Evolutionary conservation across 495 filamentous ascomycete species (phyloP), one percentile per base, ranked within the genome.

Genomic region (Daldinia bambusicola): DNA sequence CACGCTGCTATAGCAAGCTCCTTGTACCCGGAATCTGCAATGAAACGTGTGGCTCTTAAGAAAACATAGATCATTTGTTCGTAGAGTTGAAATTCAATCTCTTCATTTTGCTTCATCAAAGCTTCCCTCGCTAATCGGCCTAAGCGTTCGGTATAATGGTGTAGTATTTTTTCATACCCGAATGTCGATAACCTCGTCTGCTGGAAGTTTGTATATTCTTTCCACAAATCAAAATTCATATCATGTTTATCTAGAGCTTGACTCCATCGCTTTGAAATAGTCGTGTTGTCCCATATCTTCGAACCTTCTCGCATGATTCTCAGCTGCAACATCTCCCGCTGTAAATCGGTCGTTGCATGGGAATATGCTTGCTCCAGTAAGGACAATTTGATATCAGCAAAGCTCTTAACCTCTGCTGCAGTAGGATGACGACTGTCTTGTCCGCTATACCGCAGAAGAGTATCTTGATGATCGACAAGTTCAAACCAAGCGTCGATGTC

Each of bases 351-450:
- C 2, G 50, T 70, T 13, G 85, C 82, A 58, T 89, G 86, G 37
- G 81, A 78, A 6, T 98, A 77, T 4, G 94, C 93, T 63, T 93
- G 89, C 56, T 92, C 88, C 70, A 93, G 93, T n/a, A 97, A 86
- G 0, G 89, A 90, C 2, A 97, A 68, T 67, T 91, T 94, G 38
- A 97, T 86, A 67, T 92, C 92, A 18, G 93, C 90, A 26, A 91
- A 85, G 58, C 89, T 90, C 61, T 82, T 84, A 26, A 77, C 80
- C 67, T 97, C 92, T 3, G 89, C 88, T 45, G 79, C 76, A 0
- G 87, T 90, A 9, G 86, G 76, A 20, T 81, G 75, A 45, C 79
- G 78, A 16, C 67, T 74, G 26, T 78, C 81, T 78, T 64, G 69
- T 63, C 72, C 75, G 67, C 76, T 70, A 71, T 72, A 34, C n/a